Evolutionary conservation across 495 filamentous ascomycete genomes (phyloP).

Genomic region (Penicillium longicatenatum): DNA sequence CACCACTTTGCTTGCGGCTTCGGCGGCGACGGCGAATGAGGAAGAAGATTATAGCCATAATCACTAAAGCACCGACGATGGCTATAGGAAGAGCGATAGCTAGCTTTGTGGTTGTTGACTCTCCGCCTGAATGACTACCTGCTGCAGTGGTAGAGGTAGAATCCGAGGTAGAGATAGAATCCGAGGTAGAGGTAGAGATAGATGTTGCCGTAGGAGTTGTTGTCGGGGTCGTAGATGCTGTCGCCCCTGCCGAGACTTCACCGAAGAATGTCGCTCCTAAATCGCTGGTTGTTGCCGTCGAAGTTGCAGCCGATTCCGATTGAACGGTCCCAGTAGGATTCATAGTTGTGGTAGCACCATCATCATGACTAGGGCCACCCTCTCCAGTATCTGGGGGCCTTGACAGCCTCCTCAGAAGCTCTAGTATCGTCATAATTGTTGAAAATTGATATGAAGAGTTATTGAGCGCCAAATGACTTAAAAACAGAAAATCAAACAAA

Average conservation of each 20-base stretch:
- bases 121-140: constrained; percentile 8
- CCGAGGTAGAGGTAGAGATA: not conserved
- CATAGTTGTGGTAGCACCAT: not conserved
- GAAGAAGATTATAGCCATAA: constrained; percentile 32
- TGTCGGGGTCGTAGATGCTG: constrained; percentile 6
- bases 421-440: not conserved
- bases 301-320: not conserved
- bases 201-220: not conserved
- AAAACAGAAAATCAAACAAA: not conserved
- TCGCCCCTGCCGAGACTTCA: not conserved
- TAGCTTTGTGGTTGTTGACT: constrained; percentile 33
- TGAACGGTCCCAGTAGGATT: not conserved
- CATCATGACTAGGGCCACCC: not conserved
- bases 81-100: constrained; percentile 43
- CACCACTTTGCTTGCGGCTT: constrained; percentile 5
- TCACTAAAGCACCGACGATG: constrained; percentile 30
- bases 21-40: constrained; percentile 26
- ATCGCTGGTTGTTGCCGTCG: not conserved
- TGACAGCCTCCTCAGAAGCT: not conserved
- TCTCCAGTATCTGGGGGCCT: not conserved
- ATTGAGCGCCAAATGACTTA: not conserved
- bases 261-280: not conserved
- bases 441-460: not conserved
- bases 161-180: not conserved
- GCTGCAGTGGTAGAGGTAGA: constrained; percentile 4